These are phyloP conservation scores for Pleurotus tuoliensis DNA, from an alignment of 768 basidiomycete genomes.

Conservation along the genomic window DNA sequence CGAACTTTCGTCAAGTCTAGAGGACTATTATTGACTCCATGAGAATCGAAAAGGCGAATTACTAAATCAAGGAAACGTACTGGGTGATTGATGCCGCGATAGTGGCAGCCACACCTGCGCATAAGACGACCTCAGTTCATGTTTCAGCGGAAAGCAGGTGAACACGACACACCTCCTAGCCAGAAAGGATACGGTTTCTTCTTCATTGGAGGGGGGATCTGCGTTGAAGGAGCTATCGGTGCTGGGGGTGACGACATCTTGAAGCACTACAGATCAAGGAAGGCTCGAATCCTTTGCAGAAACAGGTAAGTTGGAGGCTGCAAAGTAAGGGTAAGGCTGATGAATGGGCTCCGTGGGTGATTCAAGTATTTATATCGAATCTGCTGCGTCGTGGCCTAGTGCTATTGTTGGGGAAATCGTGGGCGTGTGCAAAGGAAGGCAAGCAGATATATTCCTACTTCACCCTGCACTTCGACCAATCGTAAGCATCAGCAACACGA, in stretches of 20 bases:
- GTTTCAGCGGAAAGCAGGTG: not conserved
- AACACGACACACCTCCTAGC: constrained; percentile 58
- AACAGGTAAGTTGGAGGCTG: not conserved
- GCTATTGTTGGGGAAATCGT: not conserved
- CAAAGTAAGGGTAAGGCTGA: not conserved
- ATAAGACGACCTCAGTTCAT: not conserved
- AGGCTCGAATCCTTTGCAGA: not conserved
- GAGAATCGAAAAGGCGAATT: not conserved
- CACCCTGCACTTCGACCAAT: not conserved
- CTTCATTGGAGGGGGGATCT: constrained; percentile 27
- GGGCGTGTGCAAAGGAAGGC: not conserved
- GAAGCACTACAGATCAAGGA: not conserved
- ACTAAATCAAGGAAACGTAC: constrained; percentile 35
- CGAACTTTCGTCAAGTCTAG: constrained; percentile 90
- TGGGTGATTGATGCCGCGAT: constrained; percentile 89
- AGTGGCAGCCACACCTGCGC: constrained; percentile 70
- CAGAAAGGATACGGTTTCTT: constrained; percentile 85
- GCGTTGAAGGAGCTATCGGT: constrained; percentile 1
- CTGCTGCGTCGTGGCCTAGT: constrained; percentile 2
- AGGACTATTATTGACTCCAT: constrained; percentile 41
- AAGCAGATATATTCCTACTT: not conserved
- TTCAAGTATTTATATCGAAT: constrained; percentile 5
- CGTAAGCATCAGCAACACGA: not conserved
- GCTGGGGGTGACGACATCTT: constrained; percentile 8
- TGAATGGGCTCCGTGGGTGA: constrained; percentile 6